A percentile compares a stretch with the other conserved stretches of the same genome.
Evolutionary conservation across 805 yeast species (phyloP).

Genomic region (Nematodospora valgi): DNA sequence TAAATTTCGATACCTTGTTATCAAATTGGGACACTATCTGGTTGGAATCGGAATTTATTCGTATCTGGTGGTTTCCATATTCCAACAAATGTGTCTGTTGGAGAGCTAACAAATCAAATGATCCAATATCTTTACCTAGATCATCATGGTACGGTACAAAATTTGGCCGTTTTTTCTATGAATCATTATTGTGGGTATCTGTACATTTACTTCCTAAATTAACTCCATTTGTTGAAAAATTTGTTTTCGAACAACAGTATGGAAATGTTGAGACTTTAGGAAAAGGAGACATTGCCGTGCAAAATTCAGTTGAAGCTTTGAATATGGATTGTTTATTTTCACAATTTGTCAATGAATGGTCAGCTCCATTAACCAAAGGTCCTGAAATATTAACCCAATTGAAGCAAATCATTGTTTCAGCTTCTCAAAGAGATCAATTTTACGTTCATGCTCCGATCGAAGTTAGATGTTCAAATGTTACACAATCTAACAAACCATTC

Average conservation of each 20-base stretch:
- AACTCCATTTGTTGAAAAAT: slow-evolving; percentile 82
- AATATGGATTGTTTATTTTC: slow-evolving; percentile 94
- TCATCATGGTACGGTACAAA: slow-evolving; percentile 83
- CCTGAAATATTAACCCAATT: slow-evolving; percentile 65
- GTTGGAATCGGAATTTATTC: slow-evolving; percentile 85
- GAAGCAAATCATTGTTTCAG: slow-evolving; percentile 56
- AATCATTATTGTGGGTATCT: slow-evolving; percentile 73
- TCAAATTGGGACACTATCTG: slow-evolving; percentile 75
- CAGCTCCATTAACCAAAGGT: slow-evolving; percentile 82
- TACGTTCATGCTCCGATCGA: slow-evolving; percentile 95
- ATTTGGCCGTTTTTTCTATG: slow-evolving; percentile 76
- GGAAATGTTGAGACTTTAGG: slow-evolving; percentile 69
- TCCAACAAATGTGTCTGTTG: slow-evolving; percentile 80
- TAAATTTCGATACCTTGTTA: slow-evolving; percentile 70
- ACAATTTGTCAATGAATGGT: slow-evolving; percentile 96
- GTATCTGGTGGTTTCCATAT: slow-evolving; percentile 99
- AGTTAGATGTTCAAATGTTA: slow-evolving; percentile 88
- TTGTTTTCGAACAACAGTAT: slow-evolving; percentile 82
- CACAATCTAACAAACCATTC: slow-evolving; percentile 41
- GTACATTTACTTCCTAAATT: slow-evolving; percentile 68
- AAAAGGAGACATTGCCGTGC: slow-evolving; percentile 63
- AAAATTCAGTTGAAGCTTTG: slow-evolving; percentile 78
- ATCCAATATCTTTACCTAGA: slow-evolving; percentile 60
- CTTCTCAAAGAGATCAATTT: slow-evolving; percentile 57
- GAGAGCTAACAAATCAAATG: slow-evolving; percentile 79